Base-by-base conservation (phyloP, 352 stramenopile species). In the Phytophthora pluvialis region DNA sequence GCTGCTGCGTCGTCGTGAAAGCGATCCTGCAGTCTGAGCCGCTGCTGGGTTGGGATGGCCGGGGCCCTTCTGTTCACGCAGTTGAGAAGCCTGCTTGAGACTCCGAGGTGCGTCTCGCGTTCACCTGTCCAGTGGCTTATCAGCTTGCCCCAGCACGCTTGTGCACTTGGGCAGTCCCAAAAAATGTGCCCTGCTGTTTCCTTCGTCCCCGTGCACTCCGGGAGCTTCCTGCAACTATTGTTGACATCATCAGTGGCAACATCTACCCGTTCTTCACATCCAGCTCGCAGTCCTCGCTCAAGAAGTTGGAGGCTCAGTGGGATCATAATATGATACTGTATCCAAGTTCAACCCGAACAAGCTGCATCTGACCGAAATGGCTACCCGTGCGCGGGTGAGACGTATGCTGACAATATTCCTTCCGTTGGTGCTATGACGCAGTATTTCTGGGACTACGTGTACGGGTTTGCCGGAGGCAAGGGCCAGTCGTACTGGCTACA, bases 281-380 rank as follows among this genome's bases (percentile, higher is more conserved):
- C 40, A 61, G 67, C 0, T 57, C 56, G 5, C 56, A 75, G 43
- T 29, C 42, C 2, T 70, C 80, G 11, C 60, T 89, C 3, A 66
- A 78, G 21, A 83, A 86, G 49, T 44, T 87, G 52, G 46, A 85
- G 60, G 56, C 53, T n/a, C 80, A 84, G 42, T 86, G 68, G 65
- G 38, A 53, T 15, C 57, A 80, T 44, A 80, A 87, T 43, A 53
- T 15, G 57, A 80, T 44, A 80, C 87, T 43, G 53, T 38, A 16
- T 54, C 42, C 26, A 75, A 79, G 53, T 86, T 79, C 60, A 42
- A 53, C 4, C 45, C 61, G 5, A 53, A 59, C 40, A 86, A 81
- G 48, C 6, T 83, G 13, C 67, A 64, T 31, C 48, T 88, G 2
- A 84, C 77, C 8, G 78, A 88, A 55, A 88, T 3, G 81, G 78